Evolutionary conservation across 2,329 filamentous ascomycete species (phyloP).

Genomic region (Byssothecium circinans): DNA sequence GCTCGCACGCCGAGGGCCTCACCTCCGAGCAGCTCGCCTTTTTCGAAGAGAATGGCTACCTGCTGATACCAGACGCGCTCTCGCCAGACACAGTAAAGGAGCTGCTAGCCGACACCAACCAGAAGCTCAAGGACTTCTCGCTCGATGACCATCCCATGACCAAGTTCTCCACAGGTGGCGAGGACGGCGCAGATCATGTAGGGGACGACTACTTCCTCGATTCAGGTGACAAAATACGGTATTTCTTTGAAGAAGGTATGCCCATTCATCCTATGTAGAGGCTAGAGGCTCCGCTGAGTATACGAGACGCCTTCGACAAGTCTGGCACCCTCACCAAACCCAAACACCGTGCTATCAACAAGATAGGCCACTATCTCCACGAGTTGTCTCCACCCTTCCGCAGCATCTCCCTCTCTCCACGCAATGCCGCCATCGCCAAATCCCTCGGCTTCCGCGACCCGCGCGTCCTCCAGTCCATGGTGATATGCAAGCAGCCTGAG

Average conservation of each 20-base stretch:
- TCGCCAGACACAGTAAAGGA: constrained; percentile 63
- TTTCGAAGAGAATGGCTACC: constrained; percentile 85
- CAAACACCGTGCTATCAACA: constrained; percentile 82
- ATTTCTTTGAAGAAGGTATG: constrained; percentile 86
- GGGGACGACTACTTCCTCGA: constrained; percentile 93
- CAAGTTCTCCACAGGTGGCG: constrained; percentile 83
- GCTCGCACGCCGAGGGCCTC: constrained; percentile 55
- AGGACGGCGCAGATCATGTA: constrained; percentile 69
- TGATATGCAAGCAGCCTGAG: constrained; percentile 97
- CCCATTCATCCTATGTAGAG: no score
- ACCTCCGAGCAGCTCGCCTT: constrained; percentile 68
- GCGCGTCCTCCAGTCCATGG: constrained; percentile 85
- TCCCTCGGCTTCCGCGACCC: constrained; percentile 76
- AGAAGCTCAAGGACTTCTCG: constrained; percentile 73
- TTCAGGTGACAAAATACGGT: constrained; percentile 88
- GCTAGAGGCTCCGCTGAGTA: background rate
- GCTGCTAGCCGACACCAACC: constrained; percentile 73
- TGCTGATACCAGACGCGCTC: constrained; percentile 80
- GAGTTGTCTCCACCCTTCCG: constrained; percentile 53
- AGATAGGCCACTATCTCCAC: constrained; percentile 57
- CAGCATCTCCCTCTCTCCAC: constrained; percentile 54
- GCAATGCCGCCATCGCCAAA: constrained; percentile 66
- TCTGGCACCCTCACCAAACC: constrained; percentile 70
- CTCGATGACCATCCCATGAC: constrained; percentile 89
- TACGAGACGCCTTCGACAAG: constrained; percentile 71